Conservation (phyloP, 148 eudicot species). For the Rhododendron kiyosumense region DNA sequence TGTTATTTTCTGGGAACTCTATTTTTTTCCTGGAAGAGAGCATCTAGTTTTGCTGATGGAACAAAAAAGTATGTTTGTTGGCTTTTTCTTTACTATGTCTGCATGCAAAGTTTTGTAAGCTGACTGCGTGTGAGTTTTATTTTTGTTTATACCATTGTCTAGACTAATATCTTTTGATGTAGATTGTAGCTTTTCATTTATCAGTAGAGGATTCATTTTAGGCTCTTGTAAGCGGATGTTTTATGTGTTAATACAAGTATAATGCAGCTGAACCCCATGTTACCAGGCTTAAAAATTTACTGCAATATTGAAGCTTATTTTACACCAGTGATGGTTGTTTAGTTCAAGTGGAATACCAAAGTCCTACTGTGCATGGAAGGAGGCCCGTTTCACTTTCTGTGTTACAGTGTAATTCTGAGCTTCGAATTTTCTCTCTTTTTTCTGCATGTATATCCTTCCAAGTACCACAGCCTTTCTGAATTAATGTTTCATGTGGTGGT, state of each 20-base stretch:
- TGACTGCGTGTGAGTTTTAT: not conserved
- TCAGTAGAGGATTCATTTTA: not conserved
- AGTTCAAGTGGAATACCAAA: not conserved
- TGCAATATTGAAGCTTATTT: not conserved
- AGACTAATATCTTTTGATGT: not conserved
- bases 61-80: not conserved
- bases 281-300: not conserved
- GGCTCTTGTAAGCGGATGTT: not conserved
- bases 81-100: not conserved
- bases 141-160: not conserved
- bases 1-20: not conserved
- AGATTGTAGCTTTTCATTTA: not conserved
- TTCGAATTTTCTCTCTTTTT: not conserved
- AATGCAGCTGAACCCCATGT: not conserved
- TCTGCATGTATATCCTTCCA: not conserved
- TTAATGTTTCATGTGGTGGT: not conserved
- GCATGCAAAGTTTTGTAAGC: not conserved
- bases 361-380: not conserved
- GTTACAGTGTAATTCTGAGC: not conserved
- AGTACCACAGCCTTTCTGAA: not conserved
- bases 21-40: not conserved
- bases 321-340: not conserved
- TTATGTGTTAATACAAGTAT: not conserved
- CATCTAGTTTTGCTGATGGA: not conserved
- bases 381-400: not conserved